Evolutionary conservation across 148 eudicot species (phyloP).

Genomic region (Mesembryanthemum crystallinum): DNA sequence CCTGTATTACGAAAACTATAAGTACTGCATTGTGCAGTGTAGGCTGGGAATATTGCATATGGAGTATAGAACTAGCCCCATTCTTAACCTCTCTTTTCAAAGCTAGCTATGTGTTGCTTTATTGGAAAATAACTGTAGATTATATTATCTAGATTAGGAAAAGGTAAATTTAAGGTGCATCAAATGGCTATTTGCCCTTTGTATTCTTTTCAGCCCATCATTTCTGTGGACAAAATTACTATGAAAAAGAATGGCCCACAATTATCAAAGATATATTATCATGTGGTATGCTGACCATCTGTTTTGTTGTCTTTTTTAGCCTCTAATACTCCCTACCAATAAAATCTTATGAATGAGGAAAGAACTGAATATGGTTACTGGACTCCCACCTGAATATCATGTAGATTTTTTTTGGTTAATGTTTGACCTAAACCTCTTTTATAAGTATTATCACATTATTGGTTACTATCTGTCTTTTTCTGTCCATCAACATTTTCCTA

Average conservation of each 20-base stretch:
- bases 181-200: neutral
- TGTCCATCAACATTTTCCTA: slow-evolving; percentile 31
- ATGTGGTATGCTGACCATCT: slow-evolving; percentile 16
- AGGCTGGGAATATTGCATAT: neutral
- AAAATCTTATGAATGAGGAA: slow-evolving; percentile 2
- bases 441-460: slow-evolving; percentile 16
- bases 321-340: neutral
- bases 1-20: neutral
- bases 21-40: neutral
- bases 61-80: neutral
- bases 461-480: slow-evolving; percentile 31
- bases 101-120: neutral
- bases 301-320: slow-evolving; percentile 3
- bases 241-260: slow-evolving; percentile 18
- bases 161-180: neutral
- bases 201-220: slow-evolving; percentile 10
- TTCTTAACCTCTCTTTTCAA: neutral
- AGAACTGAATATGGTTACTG: slow-evolving; percentile 2
- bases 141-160: neutral
- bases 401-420: neutral
- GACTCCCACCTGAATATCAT: slow-evolving; percentile 24
- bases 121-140: neutral
- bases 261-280: slow-evolving; percentile 18
- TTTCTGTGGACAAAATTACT: slow-evolving; percentile 20
- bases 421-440: neutral